Percentiles rank a stretch among this genome's conserved stretches.
Evolutionary conservation across 1,284 basidiomycete genomes (phyloP).

Genomic region (Cryptococcus maquisensis): DNA sequence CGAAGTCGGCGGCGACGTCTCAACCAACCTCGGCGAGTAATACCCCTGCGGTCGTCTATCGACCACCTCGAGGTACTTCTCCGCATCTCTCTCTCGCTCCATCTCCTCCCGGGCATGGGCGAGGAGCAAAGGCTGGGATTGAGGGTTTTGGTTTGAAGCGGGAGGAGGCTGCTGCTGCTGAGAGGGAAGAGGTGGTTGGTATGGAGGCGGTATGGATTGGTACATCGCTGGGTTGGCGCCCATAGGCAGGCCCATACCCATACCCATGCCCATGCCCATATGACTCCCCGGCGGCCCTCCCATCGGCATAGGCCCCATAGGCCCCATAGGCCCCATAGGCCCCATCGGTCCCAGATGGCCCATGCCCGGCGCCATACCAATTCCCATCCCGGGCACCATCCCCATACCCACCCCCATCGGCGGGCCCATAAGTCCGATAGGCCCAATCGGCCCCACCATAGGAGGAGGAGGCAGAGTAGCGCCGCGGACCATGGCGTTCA

Average conservation of each 20-base stretch:
- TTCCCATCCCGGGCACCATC: conserved; percentile 1
- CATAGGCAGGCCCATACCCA: not conserved
- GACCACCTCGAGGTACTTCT: conserved; percentile 4
- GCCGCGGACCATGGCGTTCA: conserved; percentile 29
- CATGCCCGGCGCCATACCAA: conserved; percentile 10
- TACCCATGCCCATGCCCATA: not conserved
- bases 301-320: conserved; percentile 7
- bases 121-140: not conserved
- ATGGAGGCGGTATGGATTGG: conserved; percentile 12
- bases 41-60: conserved; percentile 11
- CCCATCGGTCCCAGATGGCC: conserved; percentile 7
- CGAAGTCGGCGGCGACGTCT: conserved; percentile 5
- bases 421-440: conserved; percentile 8
- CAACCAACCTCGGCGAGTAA: conserved; percentile 18
- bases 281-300: not conserved
- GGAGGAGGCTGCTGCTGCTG: not conserved
- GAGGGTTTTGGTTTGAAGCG: conserved; percentile 5
- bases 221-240: not conserved
- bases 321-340: conserved; percentile 5
- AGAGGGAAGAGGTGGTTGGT: conserved; percentile 11
- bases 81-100: not conserved
- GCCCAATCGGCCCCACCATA: conserved; percentile 14
- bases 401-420: conserved; percentile 6
- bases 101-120: not conserved
- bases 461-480: conserved; percentile 32